phyloP scores from a whole-genome alignment of 148 eudicot genomes.

The Gaultheria prostrata region DNA sequence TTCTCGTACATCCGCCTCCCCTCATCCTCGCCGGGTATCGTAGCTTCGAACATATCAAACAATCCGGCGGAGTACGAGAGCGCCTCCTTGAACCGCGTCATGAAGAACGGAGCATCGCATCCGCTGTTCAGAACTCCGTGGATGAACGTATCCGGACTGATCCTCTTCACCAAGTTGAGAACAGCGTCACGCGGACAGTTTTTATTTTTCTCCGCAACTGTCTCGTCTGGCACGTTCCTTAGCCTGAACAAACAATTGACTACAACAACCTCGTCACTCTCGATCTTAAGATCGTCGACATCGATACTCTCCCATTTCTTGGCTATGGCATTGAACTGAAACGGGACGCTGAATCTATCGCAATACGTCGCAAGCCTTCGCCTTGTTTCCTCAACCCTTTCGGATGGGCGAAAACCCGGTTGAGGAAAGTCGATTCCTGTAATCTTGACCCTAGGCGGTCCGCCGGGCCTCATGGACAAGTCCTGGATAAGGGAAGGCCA shows the following conservation, averaged over 20 bases:
- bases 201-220: slow-evolving; percentile 10
- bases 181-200: slow-evolving; percentile 26
- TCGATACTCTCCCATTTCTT: slow-evolving; percentile 40
- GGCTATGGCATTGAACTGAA: slow-evolving; percentile 51
- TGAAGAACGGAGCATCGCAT: slow-evolving; percentile 51
- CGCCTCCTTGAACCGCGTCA: slow-evolving; percentile 51
- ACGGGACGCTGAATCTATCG: slow-evolving; percentile 45
- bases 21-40: slow-evolving; percentile 32
- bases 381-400: slow-evolving; percentile 52
- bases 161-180: slow-evolving; percentile 15
- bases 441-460: slow-evolving; percentile 48
- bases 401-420: slow-evolving; percentile 55
- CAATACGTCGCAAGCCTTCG: slow-evolving; percentile 43
- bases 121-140: slow-evolving; percentile 46
- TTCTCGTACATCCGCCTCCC: slow-evolving; percentile 38
- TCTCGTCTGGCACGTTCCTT: slow-evolving; percentile 51
- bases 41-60: slow-evolving; percentile 48
- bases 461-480: slow-evolving; percentile 42
- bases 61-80: slow-evolving; percentile 33
- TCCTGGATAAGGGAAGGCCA: slow-evolving; percentile 62
- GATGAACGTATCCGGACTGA: slow-evolving; percentile 35
- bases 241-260: slow-evolving; percentile 43
- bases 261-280: slow-evolving; percentile 25
- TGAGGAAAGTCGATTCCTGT: slow-evolving; percentile 60
- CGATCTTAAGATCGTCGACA: slow-evolving; percentile 39